Conservation (phyloP, 73 alveolate species). For the Tetrahymena borealis region DNA sequence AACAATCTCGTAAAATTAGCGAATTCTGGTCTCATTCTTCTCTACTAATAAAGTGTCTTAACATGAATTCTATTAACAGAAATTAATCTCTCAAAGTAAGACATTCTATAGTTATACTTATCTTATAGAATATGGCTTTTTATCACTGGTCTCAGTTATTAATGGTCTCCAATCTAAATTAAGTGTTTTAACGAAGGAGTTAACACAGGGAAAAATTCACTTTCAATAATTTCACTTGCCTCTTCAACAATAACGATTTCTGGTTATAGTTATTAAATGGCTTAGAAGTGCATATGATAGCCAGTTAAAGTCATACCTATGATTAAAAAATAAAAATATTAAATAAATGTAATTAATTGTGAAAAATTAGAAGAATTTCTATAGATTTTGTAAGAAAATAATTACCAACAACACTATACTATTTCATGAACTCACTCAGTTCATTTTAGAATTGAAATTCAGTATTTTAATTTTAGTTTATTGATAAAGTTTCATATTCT, state of each 20-base stretch:
- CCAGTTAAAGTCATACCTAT: constrained; percentile 89
- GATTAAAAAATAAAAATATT: background rate
- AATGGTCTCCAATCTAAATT: constrained; percentile 84
- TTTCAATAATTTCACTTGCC: constrained; percentile 89
- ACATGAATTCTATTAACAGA: constrained; percentile 47
- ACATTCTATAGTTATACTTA: constrained; percentile 57
- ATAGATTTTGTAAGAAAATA: too few relatives aligned
- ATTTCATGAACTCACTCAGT: too few relatives aligned
- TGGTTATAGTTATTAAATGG: constrained; percentile 48
- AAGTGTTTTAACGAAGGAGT: constrained; percentile 57
- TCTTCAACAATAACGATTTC: constrained; percentile 79
- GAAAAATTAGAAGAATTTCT: too few relatives aligned
- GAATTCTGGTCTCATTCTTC: constrained; percentile 85
- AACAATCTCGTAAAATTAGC: constrained; percentile 72
- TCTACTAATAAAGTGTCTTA: constrained; percentile 53
- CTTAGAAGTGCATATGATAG: constrained; percentile 61
- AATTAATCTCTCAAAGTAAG: constrained; percentile 78
- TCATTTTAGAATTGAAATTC: too few relatives aligned
- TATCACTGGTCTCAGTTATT: constrained; percentile 64
- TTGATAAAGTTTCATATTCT: too few relatives aligned
- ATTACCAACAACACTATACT: too few relatives aligned
- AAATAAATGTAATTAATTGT: background rate
- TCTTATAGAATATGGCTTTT: constrained; percentile 48
- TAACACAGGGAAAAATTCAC: constrained; percentile 62
- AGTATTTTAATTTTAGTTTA: too few relatives aligned